Conservation (phyloP, 2,329 filamentous ascomycete genomes). For the Fusarium sp. region DNA sequence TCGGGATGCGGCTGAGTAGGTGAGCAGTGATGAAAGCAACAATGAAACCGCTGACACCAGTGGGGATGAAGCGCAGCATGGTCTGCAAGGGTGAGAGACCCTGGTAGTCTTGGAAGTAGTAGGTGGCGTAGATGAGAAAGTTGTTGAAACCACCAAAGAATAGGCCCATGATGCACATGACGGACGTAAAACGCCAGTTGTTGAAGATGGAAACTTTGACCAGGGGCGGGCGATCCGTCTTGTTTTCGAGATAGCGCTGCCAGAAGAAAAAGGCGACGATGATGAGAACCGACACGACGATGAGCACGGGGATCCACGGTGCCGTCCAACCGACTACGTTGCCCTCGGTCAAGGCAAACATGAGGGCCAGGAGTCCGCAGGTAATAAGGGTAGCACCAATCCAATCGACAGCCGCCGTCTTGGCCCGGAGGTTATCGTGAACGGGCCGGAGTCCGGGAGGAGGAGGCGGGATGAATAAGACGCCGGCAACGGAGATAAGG, state of each 20-base stretch:
- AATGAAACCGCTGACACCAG: slow-evolving; percentile 69
- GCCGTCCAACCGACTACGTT: slow-evolving; percentile 76
- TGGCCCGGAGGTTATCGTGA: slow-evolving; percentile 46
- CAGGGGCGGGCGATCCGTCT: slow-evolving; percentile 60
- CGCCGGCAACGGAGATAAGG: slow-evolving; percentile 65
- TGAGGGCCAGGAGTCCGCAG: slow-evolving; percentile 68
- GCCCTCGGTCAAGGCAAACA: slow-evolving; percentile 76
- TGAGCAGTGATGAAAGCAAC: slow-evolving; percentile 67
- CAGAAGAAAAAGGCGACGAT: slow-evolving; percentile 68
- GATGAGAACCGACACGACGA: slow-evolving; percentile 68
- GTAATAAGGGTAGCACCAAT: slow-evolving; percentile 73
- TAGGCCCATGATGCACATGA: slow-evolving; percentile 73
- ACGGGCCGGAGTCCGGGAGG: slow-evolving; percentile 45
- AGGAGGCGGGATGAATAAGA: slow-evolving; percentile 70
- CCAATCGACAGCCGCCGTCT: slow-evolving; percentile 70
- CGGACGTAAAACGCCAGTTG: slow-evolving; percentile 69
- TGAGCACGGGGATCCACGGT: slow-evolving; percentile 70
- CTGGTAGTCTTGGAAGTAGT: slow-evolving; percentile 77
- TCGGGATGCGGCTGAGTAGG: slow-evolving; percentile 68
- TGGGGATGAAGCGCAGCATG: slow-evolving; percentile 76
- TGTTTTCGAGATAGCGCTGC: slow-evolving; percentile 61
- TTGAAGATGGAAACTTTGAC: slow-evolving; percentile 75
- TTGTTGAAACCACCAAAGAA: slow-evolving; percentile 78
- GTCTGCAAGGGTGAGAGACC: slow-evolving; percentile 72
- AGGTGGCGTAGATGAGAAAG: slow-evolving; percentile 75